Base-by-base conservation (phyloP, 345 rosid genomes). In the Gossypium australe region DNA sequence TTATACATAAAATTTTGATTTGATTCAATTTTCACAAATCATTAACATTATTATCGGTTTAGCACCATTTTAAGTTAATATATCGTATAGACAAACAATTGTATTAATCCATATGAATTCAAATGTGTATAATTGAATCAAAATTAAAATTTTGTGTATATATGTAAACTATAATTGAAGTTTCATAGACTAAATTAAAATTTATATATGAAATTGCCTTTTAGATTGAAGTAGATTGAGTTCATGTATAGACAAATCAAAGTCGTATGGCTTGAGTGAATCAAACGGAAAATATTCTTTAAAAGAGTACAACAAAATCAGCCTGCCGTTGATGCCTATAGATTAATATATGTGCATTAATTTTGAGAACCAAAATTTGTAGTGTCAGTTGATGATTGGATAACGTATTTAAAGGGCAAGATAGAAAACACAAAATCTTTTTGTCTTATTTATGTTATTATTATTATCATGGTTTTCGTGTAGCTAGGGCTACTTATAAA, bases 131-230 rank as follows among this genome's bases (percentile, higher is more conserved):
- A 34, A 4, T 34, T 4, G 0, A 34, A 34, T 34, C 1, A 34
- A 34, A 34, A 34, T 34, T 0, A 34, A 34, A 29, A 0, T 4
- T 4, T 34, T 0, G 6, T 34, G 0, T 34, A 34, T 34, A 34
- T 6, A 34, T 4, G 0, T 4, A 4, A 34, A 34, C 1, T 0
- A 6, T 34, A 34, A 34, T 34, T 29, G 0, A 29, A 29, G 0
- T 29, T 29, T 34, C 0, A 34, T 34, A 4, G 1, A 4, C 0
- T 29, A 29, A 29, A 29, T 29, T 0, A 29, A 3, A 29, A 4
- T 29, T 29, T 29, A 29, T 29, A 29, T 29, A 29, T 4, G 5
- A 4, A 29, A 29, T 29, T 34, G 7, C 41, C 0, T 4, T 34
- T 4, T 34, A 34, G 41, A 34, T 34, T 34, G 5, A 5, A 5